These are phyloP conservation scores for Coniferiporia weirii DNA, from an alignment of 1,284 basidiomycete species.

Conservation along the genomic window DNA sequence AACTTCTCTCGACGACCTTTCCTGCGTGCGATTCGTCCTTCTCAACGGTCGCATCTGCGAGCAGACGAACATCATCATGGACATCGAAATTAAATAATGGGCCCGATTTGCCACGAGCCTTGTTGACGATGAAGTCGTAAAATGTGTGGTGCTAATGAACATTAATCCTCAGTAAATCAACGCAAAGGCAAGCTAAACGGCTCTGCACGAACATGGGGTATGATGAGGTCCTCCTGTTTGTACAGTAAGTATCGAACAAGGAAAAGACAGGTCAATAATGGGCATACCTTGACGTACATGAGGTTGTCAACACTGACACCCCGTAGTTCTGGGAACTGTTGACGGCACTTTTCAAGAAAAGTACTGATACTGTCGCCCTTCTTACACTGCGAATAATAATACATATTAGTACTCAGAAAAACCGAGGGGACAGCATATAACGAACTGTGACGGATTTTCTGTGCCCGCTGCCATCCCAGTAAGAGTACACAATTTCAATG, in stretches of 20 bases:
- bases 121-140: conserved; percentile 98
- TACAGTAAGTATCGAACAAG: neutral
- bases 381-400: conserved; percentile 65
- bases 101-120: conserved; percentile 96
- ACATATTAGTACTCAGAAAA: neutral
- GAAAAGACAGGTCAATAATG: neutral
- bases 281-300: conserved; percentile 92
- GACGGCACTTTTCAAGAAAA: conserved; percentile 91
- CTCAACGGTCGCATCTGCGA: conserved; percentile 94
- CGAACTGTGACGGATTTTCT: conserved; percentile 86
- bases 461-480: conserved; percentile 98
- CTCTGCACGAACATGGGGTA: conserved; percentile 70
- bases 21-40: conserved; percentile 99
- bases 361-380: conserved; percentile 92
- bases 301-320: conserved; percentile 91
- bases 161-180: conserved; percentile 19
- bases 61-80: conserved; percentile 93
- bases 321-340: conserved; percentile 89
- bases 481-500: conserved; percentile 92
- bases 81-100: conserved; percentile 99
- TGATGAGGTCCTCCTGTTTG: conserved; percentile 85
- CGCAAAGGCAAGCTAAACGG: conserved; percentile 23
- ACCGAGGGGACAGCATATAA: conserved; percentile 20
- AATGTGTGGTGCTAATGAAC: conserved; percentile 86
- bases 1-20: conserved; percentile 95